Percentiles rank a stretch among this genome's conserved stretches.
Evolutionary conservation across 2,329 filamentous ascomycete species (phyloP).

Genomic region (Dactylellina sp.): DNA sequence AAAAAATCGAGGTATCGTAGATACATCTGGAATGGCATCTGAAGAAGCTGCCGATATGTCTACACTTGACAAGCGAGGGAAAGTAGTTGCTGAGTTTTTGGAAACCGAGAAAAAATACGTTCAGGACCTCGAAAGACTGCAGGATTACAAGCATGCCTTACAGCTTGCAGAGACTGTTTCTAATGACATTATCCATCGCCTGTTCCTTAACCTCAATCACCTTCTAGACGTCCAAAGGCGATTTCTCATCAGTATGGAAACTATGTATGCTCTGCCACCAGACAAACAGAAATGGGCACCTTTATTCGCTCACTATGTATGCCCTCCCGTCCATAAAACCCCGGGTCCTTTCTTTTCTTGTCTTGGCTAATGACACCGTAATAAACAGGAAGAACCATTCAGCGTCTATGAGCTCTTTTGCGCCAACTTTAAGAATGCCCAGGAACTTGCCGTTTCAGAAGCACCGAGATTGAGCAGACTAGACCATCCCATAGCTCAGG

Average conservation of each 20-base stretch:
- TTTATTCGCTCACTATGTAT: constrained; percentile 81
- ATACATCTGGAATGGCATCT: constrained; percentile 70
- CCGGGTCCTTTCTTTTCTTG: constrained; percentile 5
- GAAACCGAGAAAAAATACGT: constrained; percentile 98
- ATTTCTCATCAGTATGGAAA: constrained; percentile 95
- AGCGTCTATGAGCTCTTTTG: constrained; percentile 97
- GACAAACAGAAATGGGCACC: constrained; percentile 90
- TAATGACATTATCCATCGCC: constrained; percentile 90
- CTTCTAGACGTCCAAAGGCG: constrained; percentile 95
- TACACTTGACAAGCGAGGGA: constrained; percentile 79
- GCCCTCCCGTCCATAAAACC: constrained; percentile 28
- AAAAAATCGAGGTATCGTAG: constrained; percentile 79
- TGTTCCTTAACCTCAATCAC: constrained; percentile 95
- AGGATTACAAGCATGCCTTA: constrained; percentile 88
- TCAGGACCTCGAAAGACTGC: constrained; percentile 92
- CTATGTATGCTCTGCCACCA: constrained; percentile 85
- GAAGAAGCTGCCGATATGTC: constrained; percentile 69
- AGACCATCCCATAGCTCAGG: constrained; percentile 59
- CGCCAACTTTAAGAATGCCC: constrained; percentile 72
- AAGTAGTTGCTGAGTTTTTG: constrained; percentile 90
- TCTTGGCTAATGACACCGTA: not conserved
- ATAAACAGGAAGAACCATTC: constrained; percentile 75
- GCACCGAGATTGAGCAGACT: constrained; percentile 58
- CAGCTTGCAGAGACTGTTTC: constrained; percentile 88
- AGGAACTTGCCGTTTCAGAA: constrained; percentile 59